Conservation (phyloP, 164 flowering plant species). For the Dillenia turbinata region DNA sequence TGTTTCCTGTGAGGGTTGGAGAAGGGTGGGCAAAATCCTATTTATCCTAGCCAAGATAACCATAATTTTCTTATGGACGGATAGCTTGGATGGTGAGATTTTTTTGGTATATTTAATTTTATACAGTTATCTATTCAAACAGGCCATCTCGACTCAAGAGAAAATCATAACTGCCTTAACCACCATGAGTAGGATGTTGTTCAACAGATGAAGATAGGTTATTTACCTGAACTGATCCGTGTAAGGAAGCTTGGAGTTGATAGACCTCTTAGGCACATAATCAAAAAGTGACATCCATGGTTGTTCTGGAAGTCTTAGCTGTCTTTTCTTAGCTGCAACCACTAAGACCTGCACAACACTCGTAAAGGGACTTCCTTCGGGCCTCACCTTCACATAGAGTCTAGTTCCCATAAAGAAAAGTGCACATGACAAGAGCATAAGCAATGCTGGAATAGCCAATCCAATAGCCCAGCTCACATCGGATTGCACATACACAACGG, state of each 20-base stretch:
- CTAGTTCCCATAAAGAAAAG: conserved; percentile 61
- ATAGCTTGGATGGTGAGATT: no score
- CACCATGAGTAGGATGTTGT: no score
- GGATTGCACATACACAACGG: conserved; percentile 71
- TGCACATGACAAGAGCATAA: conserved; percentile 48
- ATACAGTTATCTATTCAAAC: no score
- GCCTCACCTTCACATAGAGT: conserved; percentile 52
- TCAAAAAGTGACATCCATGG: conserved; percentile 6
- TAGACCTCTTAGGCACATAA: not conserved
- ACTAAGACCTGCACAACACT: conserved; percentile 51
- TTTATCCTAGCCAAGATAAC: no score
- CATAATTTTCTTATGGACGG: no score
- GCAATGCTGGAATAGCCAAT: conserved; percentile 55
- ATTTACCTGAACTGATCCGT: conserved; percentile 22
- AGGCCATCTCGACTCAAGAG: not conserved
- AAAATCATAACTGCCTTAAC: not conserved
- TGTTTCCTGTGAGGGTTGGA: no score
- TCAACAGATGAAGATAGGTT: not conserved
- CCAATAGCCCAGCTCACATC: conserved; percentile 72
- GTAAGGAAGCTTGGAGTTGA: conserved; percentile 13
- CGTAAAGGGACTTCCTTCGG: conserved; percentile 69
- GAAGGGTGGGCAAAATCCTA: no score
- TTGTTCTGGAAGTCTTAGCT: conserved; percentile 25
- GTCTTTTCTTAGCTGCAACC: conserved; percentile 60
- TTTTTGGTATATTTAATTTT: no score